Evolutionary conservation across 768 basidiomycete species (phyloP).

Genomic region (Amyloporia xantha): DNA sequence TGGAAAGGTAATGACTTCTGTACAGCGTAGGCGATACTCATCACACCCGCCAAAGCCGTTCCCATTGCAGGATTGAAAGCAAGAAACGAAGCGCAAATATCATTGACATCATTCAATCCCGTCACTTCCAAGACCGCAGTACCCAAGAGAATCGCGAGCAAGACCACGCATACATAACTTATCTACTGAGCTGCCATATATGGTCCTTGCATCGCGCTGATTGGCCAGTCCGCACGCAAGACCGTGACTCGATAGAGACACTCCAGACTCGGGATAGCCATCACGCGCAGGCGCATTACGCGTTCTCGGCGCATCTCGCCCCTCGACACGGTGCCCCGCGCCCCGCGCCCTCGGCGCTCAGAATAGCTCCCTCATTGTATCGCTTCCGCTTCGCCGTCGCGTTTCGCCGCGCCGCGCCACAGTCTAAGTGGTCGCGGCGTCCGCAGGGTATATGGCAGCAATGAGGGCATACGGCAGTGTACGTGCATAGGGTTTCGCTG

Average conservation of each 20-base stretch:
- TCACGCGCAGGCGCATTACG: not conserved
- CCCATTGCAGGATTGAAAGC: too few species aligned
- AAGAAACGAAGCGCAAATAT: too few species aligned
- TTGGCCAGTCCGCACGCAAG: constrained; percentile 1
- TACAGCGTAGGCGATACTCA: too few species aligned
- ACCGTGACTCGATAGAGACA: not conserved
- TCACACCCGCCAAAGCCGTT: too few species aligned
- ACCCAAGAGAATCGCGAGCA: not conserved
- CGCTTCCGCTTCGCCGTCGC: not conserved
- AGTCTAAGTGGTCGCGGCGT: not conserved
- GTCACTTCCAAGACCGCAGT: not conserved
- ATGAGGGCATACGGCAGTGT: not conserved
- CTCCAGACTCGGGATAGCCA: not conserved
- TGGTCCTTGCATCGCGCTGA: not conserved
- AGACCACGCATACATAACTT: not conserved
- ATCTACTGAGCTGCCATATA: not conserved
- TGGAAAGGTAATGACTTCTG: too few species aligned
- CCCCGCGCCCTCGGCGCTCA: too few species aligned
- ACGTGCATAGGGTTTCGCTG: not conserved
- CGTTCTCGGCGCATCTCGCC: not conserved
- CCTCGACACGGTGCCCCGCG: constrained; percentile 1
- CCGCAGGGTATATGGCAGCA: not conserved
- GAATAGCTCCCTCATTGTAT: not conserved
- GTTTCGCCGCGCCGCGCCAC: not conserved
- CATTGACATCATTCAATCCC: not conserved